Percentiles rank a stretch among this genome's conserved stretches.
Conservation (phyloP, 345 rosid species). For the Citrus sinensis region DNA sequence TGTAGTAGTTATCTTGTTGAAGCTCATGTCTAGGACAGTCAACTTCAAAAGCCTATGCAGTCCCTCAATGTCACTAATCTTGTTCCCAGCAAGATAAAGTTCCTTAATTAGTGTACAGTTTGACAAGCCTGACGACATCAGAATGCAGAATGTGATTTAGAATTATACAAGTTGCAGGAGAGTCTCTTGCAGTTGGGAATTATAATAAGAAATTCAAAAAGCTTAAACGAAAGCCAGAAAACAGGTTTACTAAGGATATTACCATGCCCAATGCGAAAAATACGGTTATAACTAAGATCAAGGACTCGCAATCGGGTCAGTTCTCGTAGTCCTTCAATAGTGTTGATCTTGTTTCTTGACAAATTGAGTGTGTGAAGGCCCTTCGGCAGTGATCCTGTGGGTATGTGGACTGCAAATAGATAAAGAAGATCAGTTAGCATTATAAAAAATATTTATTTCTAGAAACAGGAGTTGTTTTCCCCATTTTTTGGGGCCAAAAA, state of each 20-base stretch:
- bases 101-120: constrained; percentile 83
- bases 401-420: constrained; percentile 54
- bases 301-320: constrained; percentile 67
- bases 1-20: constrained; percentile 87
- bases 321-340: constrained; percentile 86
- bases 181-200: not conserved
- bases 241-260: constrained; percentile 8
- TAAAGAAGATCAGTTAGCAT: not conserved
- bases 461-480: not conserved
- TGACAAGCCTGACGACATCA: constrained; percentile 57
- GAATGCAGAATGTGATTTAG: constrained; percentile 5
- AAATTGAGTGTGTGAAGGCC: constrained; percentile 76
- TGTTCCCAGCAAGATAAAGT: constrained; percentile 86
- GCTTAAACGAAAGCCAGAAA: not conserved
- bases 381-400: constrained; percentile 77
- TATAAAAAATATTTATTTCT: not conserved
- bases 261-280: constrained; percentile 91
- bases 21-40: constrained; percentile 80
- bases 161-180: not conserved
- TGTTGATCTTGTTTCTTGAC: constrained; percentile 76
- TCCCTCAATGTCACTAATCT: constrained; percentile 83
- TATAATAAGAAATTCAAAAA: not conserved
- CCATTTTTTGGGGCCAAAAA: not conserved
- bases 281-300: constrained; percentile 90
- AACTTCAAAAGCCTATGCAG: constrained; percentile 87